Base-by-base conservation (phyloP, 345 rosid genomes). In the Eucalyptus victrix region DNA sequence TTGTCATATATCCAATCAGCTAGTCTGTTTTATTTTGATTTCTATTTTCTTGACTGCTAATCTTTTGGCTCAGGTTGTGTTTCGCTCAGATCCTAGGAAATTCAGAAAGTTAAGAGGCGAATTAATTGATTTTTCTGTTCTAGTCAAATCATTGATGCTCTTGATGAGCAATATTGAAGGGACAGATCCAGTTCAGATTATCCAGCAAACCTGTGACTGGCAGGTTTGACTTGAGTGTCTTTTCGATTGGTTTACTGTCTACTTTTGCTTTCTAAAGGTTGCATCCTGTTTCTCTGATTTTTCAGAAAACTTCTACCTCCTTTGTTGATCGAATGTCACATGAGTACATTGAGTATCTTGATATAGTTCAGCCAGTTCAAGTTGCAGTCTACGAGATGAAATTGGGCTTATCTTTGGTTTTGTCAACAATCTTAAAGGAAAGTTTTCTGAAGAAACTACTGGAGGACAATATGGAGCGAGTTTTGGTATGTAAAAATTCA, bases 321-420 rank as follows among this genome's bases (percentile, higher is more conserved):
- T 96, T 97, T 86, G 90, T 95, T 87, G 92, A 95, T 80, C 95
- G 93, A 83, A 90, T 97, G 87, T 93, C 97, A 87, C 92, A 87
- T 67, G 97, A 95, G 69, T 96, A 97, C 89, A 80, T 91, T 8
- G 98, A 95, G 76, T 97, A 95, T 89, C 87, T 91, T 89, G 99
- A 97, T 92, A 88, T 97, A 88, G 93, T 93, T 88, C 98, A 95
- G 89, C 99, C 99, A 90, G 91, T 97, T 92, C 99, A 97, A 93
- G 99, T 97, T 89, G 97, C 99, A 80, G 92, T 96, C 47, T 97
- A 95, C 60, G 98, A 97, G 93, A 97, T 97, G 95, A 97, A 97
- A 90, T 89, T 97, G 88, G 99, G 99, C 83, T 89, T 97, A 80
- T 94, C 98, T 44, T 91, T 97, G 81, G 91, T 96, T 90, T 89